Base-by-base conservation (phyloP, 306 rosid genomes). In the Morella rubra region DNA sequence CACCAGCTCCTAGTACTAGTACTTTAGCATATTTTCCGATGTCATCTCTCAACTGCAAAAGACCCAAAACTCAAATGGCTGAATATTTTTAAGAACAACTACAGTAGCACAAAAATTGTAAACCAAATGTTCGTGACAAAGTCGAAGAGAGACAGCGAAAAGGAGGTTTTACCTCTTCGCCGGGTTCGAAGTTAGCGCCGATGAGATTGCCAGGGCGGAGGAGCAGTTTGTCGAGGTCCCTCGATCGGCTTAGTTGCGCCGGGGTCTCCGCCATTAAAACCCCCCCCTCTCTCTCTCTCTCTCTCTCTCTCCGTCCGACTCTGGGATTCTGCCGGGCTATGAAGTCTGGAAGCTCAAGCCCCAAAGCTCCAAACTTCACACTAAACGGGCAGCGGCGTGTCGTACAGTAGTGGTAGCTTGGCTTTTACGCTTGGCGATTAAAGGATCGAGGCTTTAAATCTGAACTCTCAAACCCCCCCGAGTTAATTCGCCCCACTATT, bases 161-260 rank as follows among this genome's bases (percentile, higher is more conserved):
- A 44, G 8, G 72, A 45, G n/a, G 44, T 47, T 46, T 27, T 83
- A 90, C 97, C 76, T 82, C 89, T 1, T 84, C 74, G 76, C 97
- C 96, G 15, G 97, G 96, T 76, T 92, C 93, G 72, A 95, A 95
- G 84, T 74, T 74, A 62, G 93, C 85, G 68, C 87, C 97, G 2
- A 90, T 89, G 20, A 95, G 96, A 71, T 92, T 87, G 8, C 97
- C 93, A 18, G 96, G 86, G 32, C 97, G 76, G 55, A 90, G 96
- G 19, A 95, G 97, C 44, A 95, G 97, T 85, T 92, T 90, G 79
- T 95, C 97, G 18, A 95, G 97, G 89, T 94, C 97, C 81, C 97
- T 90, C 53, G 97, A 90, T 76, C 91, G 93, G 82, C 90, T 83
- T 8, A 78, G 77, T 69, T 59, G 87, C 20, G 50, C 47, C 7